These are phyloP conservation scores for Saururus chinensis DNA, from an alignment of 164 flowering plant species.

Conservation along the genomic window DNA sequence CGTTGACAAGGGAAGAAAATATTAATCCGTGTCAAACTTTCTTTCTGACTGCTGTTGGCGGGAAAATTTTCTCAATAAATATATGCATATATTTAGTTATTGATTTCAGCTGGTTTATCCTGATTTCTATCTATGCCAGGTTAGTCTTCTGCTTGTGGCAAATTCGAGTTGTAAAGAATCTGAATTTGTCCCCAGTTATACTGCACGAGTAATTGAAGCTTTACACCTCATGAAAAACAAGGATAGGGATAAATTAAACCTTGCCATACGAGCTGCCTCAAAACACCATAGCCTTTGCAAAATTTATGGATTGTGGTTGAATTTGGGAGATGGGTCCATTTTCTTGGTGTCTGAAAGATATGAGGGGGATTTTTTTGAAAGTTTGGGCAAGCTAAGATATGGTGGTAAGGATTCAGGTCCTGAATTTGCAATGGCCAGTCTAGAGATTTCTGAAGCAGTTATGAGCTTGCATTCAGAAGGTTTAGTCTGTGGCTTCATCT, in stretches of 20 bases:
- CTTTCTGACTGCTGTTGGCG: neutral
- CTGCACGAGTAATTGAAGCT: conserved; percentile 29
- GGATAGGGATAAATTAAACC: conserved; percentile 32
- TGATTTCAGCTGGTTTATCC: neutral
- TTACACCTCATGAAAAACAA: conserved; percentile 38
- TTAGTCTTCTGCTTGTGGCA: conserved; percentile 38
- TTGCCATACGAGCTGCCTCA: conserved; percentile 24
- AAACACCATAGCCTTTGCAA: conserved; percentile 22
- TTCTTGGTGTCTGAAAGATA: conserved; percentile 50
- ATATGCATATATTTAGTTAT: too few relatives aligned
- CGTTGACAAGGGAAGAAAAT: neutral
- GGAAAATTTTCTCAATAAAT: too few relatives aligned
- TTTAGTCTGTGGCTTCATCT: conserved; percentile 44
- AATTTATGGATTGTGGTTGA: conserved; percentile 66
- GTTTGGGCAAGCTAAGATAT: conserved; percentile 9
- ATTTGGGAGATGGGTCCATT: conserved; percentile 33
- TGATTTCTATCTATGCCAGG: conserved; percentile 5
- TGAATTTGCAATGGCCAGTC: conserved; percentile 32
- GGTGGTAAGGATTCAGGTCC: conserved; percentile 12
- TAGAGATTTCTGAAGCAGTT: conserved; percentile 63
- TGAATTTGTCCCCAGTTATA: conserved; percentile 33
- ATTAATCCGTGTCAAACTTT: neutral
- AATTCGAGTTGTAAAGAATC: conserved; percentile 13
- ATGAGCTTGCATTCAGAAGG: conserved; percentile 45
- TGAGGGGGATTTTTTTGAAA: conserved; percentile 12